Conservation (phyloP, 106 monocot genomes). For the Acorus calamus region DNA sequence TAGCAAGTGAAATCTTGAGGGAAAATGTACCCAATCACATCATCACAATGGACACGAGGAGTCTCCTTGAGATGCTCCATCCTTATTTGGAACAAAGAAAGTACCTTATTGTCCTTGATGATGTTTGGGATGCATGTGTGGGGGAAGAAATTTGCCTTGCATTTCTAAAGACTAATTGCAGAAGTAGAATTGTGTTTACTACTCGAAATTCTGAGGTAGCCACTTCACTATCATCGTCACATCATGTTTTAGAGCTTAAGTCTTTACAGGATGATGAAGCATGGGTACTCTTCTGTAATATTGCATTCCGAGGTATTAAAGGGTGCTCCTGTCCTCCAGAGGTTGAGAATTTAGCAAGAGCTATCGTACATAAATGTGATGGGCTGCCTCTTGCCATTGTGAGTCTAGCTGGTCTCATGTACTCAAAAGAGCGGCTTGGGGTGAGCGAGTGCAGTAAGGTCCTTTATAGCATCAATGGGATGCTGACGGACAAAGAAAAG, state of each 20-base stretch:
- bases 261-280: conserved; percentile 3
- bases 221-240: background rate
- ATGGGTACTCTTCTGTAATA: conserved; percentile 6
- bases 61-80: conserved; percentile 4
- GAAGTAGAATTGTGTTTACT: conserved; percentile 13
- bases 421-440: background rate
- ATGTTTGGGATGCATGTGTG: conserved; percentile 15
- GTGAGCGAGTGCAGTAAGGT: background rate
- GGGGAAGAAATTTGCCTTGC: background rate
- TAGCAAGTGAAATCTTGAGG: background rate
- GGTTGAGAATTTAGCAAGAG: background rate
- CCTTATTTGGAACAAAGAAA: background rate
- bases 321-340: background rate
- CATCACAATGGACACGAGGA: conserved; percentile 9
- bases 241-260: background rate
- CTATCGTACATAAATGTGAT: conserved; percentile 6
- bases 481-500: background rate
- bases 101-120: conserved; percentile 33
- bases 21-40: background rate
- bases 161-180: background rate
- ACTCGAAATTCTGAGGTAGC: conserved; percentile 9
- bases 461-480: background rate
- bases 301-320: background rate
- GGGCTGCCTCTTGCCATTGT: conserved; percentile 8
- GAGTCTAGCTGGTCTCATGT: conserved; percentile 1